These are phyloP conservation scores for Eucalyptus sp. DNA, from an alignment of 345 rosid genomes.

Conservation along the genomic window DNA sequence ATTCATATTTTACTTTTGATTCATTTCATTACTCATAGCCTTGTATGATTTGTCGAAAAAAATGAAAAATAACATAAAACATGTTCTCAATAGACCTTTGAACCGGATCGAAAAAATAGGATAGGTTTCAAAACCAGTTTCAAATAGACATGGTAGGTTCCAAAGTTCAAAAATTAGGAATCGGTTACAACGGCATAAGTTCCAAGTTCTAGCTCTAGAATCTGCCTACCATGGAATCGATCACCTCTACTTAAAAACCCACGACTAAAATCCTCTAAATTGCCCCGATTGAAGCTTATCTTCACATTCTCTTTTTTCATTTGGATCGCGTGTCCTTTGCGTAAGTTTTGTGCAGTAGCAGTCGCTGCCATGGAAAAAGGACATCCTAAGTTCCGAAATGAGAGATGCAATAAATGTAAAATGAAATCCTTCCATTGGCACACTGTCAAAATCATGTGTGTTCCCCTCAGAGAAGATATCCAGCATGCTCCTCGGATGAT, in stretches of 20 bases:
- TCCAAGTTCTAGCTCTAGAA: accelerated
- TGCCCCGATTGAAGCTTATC: accelerated
- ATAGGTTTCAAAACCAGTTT: accelerated
- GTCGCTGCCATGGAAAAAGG: accelerated
- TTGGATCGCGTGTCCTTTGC: accelerated
- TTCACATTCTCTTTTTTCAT: too few species aligned
- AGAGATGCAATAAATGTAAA: background rate
- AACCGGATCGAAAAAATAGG: accelerated
- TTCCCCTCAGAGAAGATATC: background rate
- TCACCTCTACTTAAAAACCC: background rate
- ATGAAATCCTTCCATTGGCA: background rate
- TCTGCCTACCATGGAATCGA: accelerated
- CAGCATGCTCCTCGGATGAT: background rate
- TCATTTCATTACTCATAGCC: too few species aligned
- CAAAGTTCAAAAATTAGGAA: too few species aligned
- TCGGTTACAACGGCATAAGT: accelerated
- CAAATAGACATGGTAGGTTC: accelerated
- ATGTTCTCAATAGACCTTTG: accelerated
- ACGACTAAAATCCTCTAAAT: background rate
- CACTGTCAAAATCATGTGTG: background rate
- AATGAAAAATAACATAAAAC: accelerated
- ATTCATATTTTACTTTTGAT: too few species aligned
- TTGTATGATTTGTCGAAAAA: accelerated
- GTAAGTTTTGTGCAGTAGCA: too few species aligned
- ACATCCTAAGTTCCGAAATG: accelerated